Evolutionary conservation across 352 stramenopile genomes (phyloP).

Genomic region (Pythium aquatile): DNA sequence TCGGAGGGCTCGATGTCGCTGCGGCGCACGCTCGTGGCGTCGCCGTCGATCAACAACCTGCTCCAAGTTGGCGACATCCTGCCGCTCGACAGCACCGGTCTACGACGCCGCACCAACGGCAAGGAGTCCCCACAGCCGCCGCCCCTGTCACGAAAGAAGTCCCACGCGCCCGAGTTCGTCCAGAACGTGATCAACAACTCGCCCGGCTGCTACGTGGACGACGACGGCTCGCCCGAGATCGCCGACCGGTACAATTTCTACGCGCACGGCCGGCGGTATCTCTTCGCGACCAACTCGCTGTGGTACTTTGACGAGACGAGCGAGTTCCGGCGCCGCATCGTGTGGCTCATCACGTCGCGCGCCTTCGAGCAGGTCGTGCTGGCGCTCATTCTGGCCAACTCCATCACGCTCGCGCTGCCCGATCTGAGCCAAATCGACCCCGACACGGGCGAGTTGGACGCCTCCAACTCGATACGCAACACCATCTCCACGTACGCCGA

Average conservation of each 20-base stretch:
- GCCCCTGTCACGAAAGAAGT: neutral
- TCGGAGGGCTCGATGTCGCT: conserved; percentile 9
- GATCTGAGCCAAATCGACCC: conserved; percentile 51
- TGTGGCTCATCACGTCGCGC: conserved; percentile 52
- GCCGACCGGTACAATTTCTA: conserved; percentile 60
- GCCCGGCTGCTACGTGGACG: conserved; percentile 34
- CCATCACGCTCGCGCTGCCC: conserved; percentile 68
- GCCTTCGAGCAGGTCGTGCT: conserved; percentile 76
- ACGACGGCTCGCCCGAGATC: conserved; percentile 41
- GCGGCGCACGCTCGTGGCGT: conserved; percentile 1
- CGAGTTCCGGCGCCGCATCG: conserved; percentile 36
- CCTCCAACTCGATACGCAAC: conserved; percentile 42
- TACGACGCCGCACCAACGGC: neutral
- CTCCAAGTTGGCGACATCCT: neutral
- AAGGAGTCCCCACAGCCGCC: neutral
- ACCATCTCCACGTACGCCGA: conserved; percentile 48
- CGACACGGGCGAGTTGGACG: conserved; percentile 32
- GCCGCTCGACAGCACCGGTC: neutral
- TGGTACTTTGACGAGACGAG: conserved; percentile 51
- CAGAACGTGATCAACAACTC: conserved; percentile 47
- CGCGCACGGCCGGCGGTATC: conserved; percentile 46
- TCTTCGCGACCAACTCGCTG: conserved; percentile 55
- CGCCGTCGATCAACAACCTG: conserved; percentile 13
- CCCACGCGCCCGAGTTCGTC: conserved; percentile 24
- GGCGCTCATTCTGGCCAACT: conserved; percentile 75